These are phyloP conservation scores for Nymphaea colorata DNA, from an alignment of 164 flowering plant species.

Conservation along the genomic window DNA sequence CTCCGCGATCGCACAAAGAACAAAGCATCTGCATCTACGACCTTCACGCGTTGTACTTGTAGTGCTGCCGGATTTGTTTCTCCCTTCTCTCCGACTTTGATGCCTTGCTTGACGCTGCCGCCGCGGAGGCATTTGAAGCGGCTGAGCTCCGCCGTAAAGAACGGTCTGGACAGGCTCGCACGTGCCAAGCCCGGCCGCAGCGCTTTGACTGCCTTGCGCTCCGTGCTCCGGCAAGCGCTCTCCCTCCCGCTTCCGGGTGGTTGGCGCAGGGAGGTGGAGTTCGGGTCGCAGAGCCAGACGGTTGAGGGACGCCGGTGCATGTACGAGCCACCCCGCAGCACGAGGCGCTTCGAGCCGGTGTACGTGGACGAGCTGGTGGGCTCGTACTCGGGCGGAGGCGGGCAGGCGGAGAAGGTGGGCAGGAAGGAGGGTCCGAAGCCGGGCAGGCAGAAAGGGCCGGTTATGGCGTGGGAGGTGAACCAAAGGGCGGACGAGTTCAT, in stretches of 20 bases:
- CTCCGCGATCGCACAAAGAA: too few species aligned
- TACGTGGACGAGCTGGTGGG: neutral
- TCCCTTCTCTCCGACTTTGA: neutral
- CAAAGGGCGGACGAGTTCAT: slow-evolving; percentile 72
- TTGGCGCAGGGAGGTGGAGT: neutral
- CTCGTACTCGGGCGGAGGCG: neutral
- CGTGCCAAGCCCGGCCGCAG: neutral
- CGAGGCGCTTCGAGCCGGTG: neutral
- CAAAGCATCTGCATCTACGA: too few species aligned
- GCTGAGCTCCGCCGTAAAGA: neutral
- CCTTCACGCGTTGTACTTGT: too few species aligned
- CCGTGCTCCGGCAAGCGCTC: too few species aligned
- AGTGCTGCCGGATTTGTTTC: too few species aligned
- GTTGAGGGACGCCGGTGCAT: neutral
- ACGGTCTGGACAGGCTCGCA: neutral
- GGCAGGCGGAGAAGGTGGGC: neutral
- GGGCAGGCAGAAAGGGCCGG: neutral
- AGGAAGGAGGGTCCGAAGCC: neutral
- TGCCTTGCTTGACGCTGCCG: neutral
- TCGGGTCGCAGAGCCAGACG: neutral
- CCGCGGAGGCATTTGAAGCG: neutral
- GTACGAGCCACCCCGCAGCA: neutral
- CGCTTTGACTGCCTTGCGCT: too few species aligned
- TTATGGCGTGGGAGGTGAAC: slow-evolving; percentile 28
- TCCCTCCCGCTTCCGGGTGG: too few species aligned